Evolutionary conservation across 129 eudicot species (phyloP).

Genomic region (Helianthus tuberosus): DNA sequence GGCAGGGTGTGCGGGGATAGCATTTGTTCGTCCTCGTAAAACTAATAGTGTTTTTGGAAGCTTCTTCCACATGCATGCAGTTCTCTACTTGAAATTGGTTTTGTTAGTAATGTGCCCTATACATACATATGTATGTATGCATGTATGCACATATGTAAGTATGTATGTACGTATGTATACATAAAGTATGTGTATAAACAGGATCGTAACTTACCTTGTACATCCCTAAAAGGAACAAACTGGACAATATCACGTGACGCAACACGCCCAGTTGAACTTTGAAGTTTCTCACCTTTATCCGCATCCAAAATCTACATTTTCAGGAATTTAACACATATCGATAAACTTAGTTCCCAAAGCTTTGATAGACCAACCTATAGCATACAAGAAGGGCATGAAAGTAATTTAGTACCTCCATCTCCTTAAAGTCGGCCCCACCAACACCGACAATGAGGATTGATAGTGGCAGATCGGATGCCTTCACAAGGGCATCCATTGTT

Average conservation of each 20-base stretch:
- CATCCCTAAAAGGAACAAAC: conserved; percentile 92
- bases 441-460: conserved; percentile 96
- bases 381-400: conserved; percentile 10
- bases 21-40: neutral
- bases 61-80: neutral
- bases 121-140: neutral
- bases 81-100: too few relatives aligned
- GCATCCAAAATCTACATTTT: conserved; percentile 72
- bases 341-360: conserved; percentile 1
- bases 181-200: neutral
- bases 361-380: neutral
- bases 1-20: neutral
- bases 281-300: conserved; percentile 86
- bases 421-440: conserved; percentile 97
- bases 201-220: conserved; percentile 52
- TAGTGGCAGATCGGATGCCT: conserved; percentile 88
- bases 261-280: conserved; percentile 80
- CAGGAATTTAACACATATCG: neutral
- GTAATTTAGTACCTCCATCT: conserved; percentile 78
- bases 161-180: neutral
- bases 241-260: conserved; percentile 95
- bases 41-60: neutral
- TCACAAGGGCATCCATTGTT: conserved; percentile 93
- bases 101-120: too few relatives aligned
- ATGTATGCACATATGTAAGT: neutral